These are phyloP conservation scores for Cantharellus anzutake DNA, from an alignment of 768 basidiomycete species.

Conservation along the genomic window DNA sequence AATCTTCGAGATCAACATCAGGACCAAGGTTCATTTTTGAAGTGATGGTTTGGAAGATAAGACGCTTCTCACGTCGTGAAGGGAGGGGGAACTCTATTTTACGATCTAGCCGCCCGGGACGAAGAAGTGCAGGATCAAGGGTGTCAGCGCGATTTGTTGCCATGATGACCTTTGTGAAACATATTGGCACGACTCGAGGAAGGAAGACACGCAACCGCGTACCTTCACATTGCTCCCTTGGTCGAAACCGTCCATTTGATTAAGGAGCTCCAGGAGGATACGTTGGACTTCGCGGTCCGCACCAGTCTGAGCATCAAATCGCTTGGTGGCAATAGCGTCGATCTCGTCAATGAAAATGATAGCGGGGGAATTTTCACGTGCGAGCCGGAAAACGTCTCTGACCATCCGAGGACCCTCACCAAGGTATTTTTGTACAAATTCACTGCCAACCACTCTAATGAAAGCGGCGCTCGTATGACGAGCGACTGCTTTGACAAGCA, in stretches of 20 bases:
- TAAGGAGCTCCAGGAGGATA: slow-evolving; percentile 87
- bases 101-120: slow-evolving; percentile 91
- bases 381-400: slow-evolving; percentile 94
- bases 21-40: slow-evolving; percentile 95
- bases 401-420: slow-evolving; percentile 99
- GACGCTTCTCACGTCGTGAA: slow-evolving; percentile 79
- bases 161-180: slow-evolving; percentile 73
- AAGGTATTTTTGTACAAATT: slow-evolving; percentile 98
- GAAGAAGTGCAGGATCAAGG: slow-evolving; percentile 88
- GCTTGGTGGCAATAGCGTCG: slow-evolving; percentile 97
- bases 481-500: slow-evolving; percentile 99
- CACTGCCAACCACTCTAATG: slow-evolving; percentile 94
- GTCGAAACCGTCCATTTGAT: slow-evolving; percentile 99
- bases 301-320: slow-evolving; percentile 98
- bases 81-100: slow-evolving; percentile 99
- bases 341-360: slow-evolving; percentile 99
- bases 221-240: slow-evolving; percentile 98
- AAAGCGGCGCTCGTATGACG: slow-evolving; percentile 94
- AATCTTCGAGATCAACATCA: slow-evolving; percentile 96
- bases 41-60: slow-evolving; percentile 97
- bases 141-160: slow-evolving; percentile 98
- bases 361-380: slow-evolving; percentile 88
- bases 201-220: slow-evolving; percentile 6
- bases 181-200: background rate
- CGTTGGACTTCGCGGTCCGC: slow-evolving; percentile 98